Conservation (phyloP, 306 rosid genomes). For the Dryas drummondii region DNA sequence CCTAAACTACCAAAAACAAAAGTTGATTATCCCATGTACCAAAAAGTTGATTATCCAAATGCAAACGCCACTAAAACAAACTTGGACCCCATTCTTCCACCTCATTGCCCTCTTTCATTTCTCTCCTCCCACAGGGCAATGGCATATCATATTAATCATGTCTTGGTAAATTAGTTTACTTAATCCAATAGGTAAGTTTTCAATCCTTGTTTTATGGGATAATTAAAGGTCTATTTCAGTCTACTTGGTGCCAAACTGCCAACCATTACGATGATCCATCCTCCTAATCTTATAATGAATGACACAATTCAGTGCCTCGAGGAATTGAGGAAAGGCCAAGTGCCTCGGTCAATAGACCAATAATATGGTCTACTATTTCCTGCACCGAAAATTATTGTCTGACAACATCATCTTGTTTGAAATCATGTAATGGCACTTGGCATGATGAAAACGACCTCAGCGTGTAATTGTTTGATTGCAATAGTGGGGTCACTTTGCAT, state of each 20-base stretch:
- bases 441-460: slow-evolving; percentile 23
- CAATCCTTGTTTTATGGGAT: neutral
- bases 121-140: neutral
- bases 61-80: slow-evolving; percentile 2
- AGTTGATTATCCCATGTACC: neutral
- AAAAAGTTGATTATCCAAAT: neutral
- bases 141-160: slow-evolving; percentile 2
- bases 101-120: neutral
- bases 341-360: slow-evolving; percentile 16
- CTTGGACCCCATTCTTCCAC: slow-evolving; percentile 8
- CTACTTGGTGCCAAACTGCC: neutral
- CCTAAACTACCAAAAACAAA: neutral
- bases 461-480: slow-evolving; percentile 9
- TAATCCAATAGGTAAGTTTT: neutral
- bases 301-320: neutral
- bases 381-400: neutral
- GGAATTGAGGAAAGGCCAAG: neutral
- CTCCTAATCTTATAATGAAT: neutral
- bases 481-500: slow-evolving; percentile 12
- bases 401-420: slow-evolving; percentile 9
- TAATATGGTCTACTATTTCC: neutral
- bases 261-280: neutral
- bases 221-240: slow-evolving; percentile 5
- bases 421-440: slow-evolving; percentile 12
- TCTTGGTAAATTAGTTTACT: neutral